phyloP scores from a whole-genome alignment of 2,329 filamentous ascomycete species.

The Sphaerulina populicola region DNA sequence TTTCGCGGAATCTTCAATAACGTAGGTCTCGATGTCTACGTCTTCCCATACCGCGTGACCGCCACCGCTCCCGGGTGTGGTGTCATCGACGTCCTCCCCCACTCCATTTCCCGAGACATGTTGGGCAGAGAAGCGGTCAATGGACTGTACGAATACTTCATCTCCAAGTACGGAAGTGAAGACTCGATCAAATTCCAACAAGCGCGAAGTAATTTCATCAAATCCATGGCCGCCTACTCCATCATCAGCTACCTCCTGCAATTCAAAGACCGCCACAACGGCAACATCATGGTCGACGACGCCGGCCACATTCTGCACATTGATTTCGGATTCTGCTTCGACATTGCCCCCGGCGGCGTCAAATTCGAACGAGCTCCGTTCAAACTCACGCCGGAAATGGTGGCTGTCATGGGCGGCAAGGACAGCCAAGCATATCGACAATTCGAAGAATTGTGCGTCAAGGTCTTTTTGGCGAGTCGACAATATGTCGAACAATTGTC shows the following conservation, averaged over 20 bases:
- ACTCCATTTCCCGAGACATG: slow-evolving; percentile 98
- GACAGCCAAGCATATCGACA: slow-evolving; percentile 83
- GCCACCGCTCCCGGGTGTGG: slow-evolving; percentile 95
- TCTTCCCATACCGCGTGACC: slow-evolving; percentile 94
- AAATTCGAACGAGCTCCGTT: slow-evolving; percentile 97
- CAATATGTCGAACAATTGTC: slow-evolving; percentile 81
- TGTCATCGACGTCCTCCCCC: slow-evolving; percentile 94
- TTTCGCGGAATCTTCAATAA: slow-evolving; percentile 96
- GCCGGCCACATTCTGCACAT: slow-evolving; percentile 96
- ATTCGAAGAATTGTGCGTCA: slow-evolving; percentile 95
- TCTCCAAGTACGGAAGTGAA: slow-evolving; percentile 94
- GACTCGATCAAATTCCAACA: slow-evolving; percentile 92
- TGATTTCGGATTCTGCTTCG: slow-evolving; percentile 98
- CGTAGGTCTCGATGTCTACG: slow-evolving; percentile 90
- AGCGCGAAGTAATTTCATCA: slow-evolving; percentile 94
- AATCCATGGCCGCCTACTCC: slow-evolving; percentile 97
- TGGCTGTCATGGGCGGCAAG: slow-evolving; percentile 90
- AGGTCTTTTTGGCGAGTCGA: slow-evolving; percentile 81
- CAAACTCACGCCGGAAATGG: slow-evolving; percentile 95
- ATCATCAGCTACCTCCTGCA: slow-evolving; percentile 94
- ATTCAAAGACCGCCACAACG: slow-evolving; percentile 98
- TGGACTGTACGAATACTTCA: slow-evolving; percentile 95
- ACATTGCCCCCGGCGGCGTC: slow-evolving; percentile 92
- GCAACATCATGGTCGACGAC: slow-evolving; percentile 99
- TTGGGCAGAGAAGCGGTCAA: slow-evolving; percentile 96